These are phyloP conservation scores for Luzula sylvatica DNA, from an alignment of 176 grass and related monocot species.

Conservation along the genomic window DNA sequence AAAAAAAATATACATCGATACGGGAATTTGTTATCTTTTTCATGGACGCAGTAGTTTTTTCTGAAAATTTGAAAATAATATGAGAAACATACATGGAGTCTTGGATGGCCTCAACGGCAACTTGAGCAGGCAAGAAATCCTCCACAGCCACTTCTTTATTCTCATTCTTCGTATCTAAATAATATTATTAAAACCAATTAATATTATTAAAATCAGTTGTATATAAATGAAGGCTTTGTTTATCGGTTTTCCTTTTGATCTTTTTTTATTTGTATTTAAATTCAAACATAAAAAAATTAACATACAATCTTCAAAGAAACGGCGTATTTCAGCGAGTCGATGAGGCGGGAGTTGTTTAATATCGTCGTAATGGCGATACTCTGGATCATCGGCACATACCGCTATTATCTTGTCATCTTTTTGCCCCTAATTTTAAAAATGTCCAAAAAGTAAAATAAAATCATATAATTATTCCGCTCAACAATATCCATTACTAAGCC, in stretches of 20 bases:
- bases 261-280: too few species aligned
- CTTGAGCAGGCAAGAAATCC: conserved; percentile 23
- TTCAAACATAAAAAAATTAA: background rate
- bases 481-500: too few species aligned
- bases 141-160: conserved; percentile 29
- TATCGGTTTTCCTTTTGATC: too few species aligned
- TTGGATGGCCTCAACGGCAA: conserved; percentile 29
- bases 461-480: too few species aligned
- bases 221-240: too few species aligned
- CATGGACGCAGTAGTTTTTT: background rate
- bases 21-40: background rate
- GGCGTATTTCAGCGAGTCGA: conserved; percentile 34
- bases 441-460: background rate
- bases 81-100: conserved; percentile 32
- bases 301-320: conserved; percentile 44
- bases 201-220: background rate
- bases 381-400: conserved; percentile 37
- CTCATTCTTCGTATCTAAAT: conserved; percentile 37
- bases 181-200: conserved; percentile 4
- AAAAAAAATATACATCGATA: too few species aligned
- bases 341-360: conserved; percentile 32
- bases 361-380: conserved; percentile 35
- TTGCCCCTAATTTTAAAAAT: conserved; percentile 23
- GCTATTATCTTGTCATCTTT: conserved; percentile 43
- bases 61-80: too few species aligned